A percentile compares a stretch with the other conserved stretches of the same genome.
Evolutionary conservation across 176 grass and related monocot genomes (phyloP).

Genomic region (Carex littledalei): DNA sequence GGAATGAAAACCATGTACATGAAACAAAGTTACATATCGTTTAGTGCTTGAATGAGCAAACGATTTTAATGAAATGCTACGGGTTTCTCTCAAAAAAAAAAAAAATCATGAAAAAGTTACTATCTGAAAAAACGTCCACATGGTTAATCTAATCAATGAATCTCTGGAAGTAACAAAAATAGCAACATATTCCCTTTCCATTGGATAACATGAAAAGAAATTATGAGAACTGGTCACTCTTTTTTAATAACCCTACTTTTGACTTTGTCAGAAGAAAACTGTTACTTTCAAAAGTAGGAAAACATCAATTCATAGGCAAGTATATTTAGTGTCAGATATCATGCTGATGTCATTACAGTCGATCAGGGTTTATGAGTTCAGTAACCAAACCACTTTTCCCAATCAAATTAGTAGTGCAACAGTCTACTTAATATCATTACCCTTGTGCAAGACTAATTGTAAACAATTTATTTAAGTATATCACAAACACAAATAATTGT

Average conservation of each 20-base stretch:
- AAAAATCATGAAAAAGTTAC: too few species aligned
- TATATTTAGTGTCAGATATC: neutral
- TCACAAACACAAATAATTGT: neutral
- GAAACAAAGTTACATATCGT: too few species aligned
- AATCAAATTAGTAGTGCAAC: neutral
- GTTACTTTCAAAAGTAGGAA: conserved; percentile 5
- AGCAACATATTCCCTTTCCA: neutral
- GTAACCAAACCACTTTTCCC: neutral
- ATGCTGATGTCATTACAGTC: neutral
- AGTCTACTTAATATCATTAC: neutral
- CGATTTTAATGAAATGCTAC: too few species aligned
- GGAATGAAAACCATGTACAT: conserved; percentile 1
- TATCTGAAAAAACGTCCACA: neutral
- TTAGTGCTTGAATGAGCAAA: neutral
- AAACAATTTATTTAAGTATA: neutral
- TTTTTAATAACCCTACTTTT: neutral
- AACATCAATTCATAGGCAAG: neutral
- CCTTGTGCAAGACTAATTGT: neutral
- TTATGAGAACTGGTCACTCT: neutral
- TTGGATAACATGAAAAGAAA: neutral
- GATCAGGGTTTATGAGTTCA: conserved; percentile 8
- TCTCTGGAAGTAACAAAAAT: neutral
- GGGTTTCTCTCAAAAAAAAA: too few species aligned
- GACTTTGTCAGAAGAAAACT: neutral
- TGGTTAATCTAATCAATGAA: neutral